Conservation (phyloP, 345 rosid genomes). For the Eucalyptus sideroxylon region DNA sequence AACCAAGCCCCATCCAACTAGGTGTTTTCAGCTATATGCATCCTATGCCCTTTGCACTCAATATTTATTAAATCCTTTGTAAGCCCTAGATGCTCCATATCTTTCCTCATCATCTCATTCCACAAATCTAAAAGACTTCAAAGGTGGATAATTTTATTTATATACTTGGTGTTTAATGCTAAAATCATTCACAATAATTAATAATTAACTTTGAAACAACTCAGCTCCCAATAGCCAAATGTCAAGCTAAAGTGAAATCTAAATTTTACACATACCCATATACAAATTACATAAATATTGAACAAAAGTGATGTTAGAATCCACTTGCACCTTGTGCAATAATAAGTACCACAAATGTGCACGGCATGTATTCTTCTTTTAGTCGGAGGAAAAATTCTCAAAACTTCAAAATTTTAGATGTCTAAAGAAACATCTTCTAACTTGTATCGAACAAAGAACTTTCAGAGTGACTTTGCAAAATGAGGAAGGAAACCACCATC, state of each 20-base stretch:
- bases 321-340: neutral
- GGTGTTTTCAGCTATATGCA: neutral
- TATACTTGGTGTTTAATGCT: neutral
- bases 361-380: neutral
- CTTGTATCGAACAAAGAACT: neutral
- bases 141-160: neutral
- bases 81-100: neutral
- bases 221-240: neutral
- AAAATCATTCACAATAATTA: neutral
- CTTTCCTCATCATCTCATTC: neutral
- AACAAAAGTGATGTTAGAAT: neutral
- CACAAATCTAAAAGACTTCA: neutral
- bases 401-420: neutral
- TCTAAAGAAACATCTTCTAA: neutral
- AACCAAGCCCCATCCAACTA: neutral
- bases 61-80: neutral
- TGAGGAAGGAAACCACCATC: neutral
- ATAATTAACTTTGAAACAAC: neutral
- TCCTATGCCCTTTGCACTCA: neutral
- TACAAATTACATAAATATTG: neutral
- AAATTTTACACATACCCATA: neutral
- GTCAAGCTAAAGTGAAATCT: neutral
- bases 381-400: neutral
- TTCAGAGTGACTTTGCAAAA: neutral
- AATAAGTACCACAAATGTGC: neutral